Conservation (phyloP, 1,284 basidiomycete genomes). For the Gastroboletus turbinatus region DNA sequence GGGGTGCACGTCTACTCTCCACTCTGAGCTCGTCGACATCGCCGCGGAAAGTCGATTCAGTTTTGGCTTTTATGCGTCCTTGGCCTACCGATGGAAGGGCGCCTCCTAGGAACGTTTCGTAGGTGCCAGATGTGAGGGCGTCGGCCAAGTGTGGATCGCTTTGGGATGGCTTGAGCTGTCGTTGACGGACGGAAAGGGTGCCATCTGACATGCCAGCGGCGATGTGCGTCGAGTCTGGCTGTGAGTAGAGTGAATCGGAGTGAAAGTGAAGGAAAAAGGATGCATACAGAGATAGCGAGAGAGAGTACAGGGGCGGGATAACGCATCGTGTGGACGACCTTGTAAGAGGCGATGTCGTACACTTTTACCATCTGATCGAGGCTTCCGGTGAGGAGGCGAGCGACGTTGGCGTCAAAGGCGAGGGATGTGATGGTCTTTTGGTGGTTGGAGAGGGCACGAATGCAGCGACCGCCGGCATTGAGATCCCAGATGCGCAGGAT, state of each 20-base stretch:
- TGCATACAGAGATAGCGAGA: slow-evolving; percentile 78
- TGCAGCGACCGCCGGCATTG: slow-evolving; percentile 87
- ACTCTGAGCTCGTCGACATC: slow-evolving; percentile 74
- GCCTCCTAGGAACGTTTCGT: slow-evolving; percentile 72
- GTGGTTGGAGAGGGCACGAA: slow-evolving; percentile 91
- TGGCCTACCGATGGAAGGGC: slow-evolving; percentile 55
- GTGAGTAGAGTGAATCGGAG: slow-evolving; percentile 16
- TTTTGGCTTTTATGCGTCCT: slow-evolving; percentile 55
- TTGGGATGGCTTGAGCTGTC: slow-evolving; percentile 76
- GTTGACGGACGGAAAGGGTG: slow-evolving; percentile 84
- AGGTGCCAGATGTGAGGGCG: slow-evolving; percentile 58
- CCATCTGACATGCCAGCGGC: slow-evolving; percentile 97
- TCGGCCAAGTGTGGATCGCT: slow-evolving; percentile 44
- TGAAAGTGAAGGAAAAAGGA: not conserved
- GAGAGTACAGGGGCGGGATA: slow-evolving; percentile 93
- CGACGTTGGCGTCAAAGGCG: slow-evolving; percentile 74
- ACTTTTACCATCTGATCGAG: slow-evolving; percentile 99
- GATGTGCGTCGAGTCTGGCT: slow-evolving; percentile 97
- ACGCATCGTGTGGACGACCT: slow-evolving; percentile 98
- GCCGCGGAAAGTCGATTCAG: slow-evolving; percentile 46
- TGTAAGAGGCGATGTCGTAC: slow-evolving; percentile 92
- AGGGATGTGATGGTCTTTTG: slow-evolving; percentile 96
- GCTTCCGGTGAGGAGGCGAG: slow-evolving; percentile 85
- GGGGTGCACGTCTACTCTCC: slow-evolving; percentile 71
- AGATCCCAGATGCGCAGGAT: slow-evolving; percentile 96